phyloP scores from a whole-genome alignment of 2,329 filamentous ascomycete genomes.

The Aspergillus sp. region DNA sequence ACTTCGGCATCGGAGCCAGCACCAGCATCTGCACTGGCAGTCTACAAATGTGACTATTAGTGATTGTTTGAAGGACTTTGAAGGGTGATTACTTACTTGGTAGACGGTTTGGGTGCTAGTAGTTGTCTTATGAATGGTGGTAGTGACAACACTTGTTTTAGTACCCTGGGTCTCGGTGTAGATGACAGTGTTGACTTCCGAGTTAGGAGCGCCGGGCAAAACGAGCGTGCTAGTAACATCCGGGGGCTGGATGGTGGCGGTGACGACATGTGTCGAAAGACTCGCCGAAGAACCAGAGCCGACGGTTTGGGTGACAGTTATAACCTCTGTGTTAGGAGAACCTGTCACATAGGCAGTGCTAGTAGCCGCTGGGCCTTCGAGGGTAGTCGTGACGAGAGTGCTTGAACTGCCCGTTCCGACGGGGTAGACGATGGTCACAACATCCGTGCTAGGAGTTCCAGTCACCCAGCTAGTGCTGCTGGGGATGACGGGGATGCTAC shows the following conservation, averaged over 20 bases:
- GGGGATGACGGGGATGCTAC: conserved; percentile 17
- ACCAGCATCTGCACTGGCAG: conserved; percentile 2
- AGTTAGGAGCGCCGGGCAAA: conserved; percentile 36
- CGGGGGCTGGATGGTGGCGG: conserved; percentile 33
- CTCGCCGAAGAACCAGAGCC: conserved; percentile 35
- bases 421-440: conserved; percentile 40
- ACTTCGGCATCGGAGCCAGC: no score
- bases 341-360: conserved; percentile 12
- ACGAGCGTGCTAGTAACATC: background rate
- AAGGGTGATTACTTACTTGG: conserved; percentile 20
- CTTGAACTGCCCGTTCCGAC: conserved; percentile 34
- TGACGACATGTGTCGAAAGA: conserved; percentile 35
- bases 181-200: conserved; percentile 33
- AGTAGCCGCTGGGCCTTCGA: conserved; percentile 3
- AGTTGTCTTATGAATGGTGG: conserved; percentile 35
- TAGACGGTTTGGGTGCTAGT: conserved; percentile 28
- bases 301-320: conserved; percentile 40
- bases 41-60: conserved; percentile 1
- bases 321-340: conserved; percentile 24
- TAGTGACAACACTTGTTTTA: conserved; percentile 37
- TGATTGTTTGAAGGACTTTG: background rate
- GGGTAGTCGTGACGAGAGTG: conserved; percentile 16
- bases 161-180: conserved; percentile 41
- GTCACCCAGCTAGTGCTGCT: conserved; percentile 7
- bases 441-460: conserved; percentile 13